Evolutionary conservation across 768 basidiomycete species (phyloP), one percentile per base, ranked within the genome.

Genomic region (Holtermanniella nyarrowii): DNA sequence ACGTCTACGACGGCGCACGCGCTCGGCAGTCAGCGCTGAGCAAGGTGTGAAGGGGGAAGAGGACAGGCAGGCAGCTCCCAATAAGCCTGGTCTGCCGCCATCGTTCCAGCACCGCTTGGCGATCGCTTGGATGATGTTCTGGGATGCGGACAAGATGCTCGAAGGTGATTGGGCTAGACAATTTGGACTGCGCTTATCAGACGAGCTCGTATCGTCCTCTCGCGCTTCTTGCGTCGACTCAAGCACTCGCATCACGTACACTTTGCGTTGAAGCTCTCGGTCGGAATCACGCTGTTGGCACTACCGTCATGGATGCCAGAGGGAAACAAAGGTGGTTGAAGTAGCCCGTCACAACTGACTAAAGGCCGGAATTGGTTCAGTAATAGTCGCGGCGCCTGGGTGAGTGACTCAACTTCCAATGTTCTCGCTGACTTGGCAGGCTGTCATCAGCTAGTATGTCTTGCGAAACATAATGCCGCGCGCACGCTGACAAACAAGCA

Each of bases 291-390:
- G 16, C 60, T 73, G 0, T 51, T 73, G 0, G 48, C 70, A 10
- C n/a, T 73, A 1, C 70, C 72, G 1, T 69, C 63, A 0, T 61
- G 66, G 10, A 45, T 73, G 3, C 62, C 62, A 2, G 54, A 59
- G 4, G 53, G 52, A 13, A 44, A 46, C 14, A 21, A 13, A 21
- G 56, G 54, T 49, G 44, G n/a, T 42, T 49, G 18, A 3, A n/a
- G 22, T 3, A 14, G 24, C n/a, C n/a, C n/a, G n/a, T n/a, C n/a
- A n/a, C n/a, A n/a, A 16, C 22, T 23, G 25, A 44, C 51, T 16
- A n/a, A 50, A 26, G 69, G 68, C 5, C 27, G 72, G 25, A 18
- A 42, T 1, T 69, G 65, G 65, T 73, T 62, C 51, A 48, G 48
- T 13, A 39, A 48, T 1, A 53, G 55, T 13, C 43, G 70, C 31